Conservation (phyloP, 805 yeast genomes). For the Yarrowia divulgata region DNA sequence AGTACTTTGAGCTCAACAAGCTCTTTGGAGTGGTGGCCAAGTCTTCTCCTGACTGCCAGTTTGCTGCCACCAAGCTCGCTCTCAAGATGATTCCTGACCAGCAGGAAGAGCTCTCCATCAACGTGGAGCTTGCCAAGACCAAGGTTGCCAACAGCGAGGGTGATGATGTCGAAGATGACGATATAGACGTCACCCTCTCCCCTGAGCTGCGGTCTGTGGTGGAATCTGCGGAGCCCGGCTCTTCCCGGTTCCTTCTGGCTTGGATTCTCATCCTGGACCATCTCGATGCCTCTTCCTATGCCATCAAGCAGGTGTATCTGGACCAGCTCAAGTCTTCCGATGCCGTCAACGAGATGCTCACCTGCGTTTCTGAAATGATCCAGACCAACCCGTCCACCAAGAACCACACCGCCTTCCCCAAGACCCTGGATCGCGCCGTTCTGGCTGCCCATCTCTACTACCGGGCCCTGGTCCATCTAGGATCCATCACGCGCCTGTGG, state of each 20-base stretch:
- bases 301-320: constrained; percentile 36
- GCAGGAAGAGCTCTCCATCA: constrained; percentile 47
- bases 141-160: constrained; percentile 43
- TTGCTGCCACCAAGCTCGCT: constrained; percentile 43
- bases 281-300: constrained; percentile 29
- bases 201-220: constrained; percentile 37
- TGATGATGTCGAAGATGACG: constrained; percentile 45
- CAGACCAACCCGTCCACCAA: constrained; percentile 4
- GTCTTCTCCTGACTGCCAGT: constrained; percentile 38
- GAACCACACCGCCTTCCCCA: constrained; percentile 56
- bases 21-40: constrained; percentile 25
- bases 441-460: constrained; percentile 66
- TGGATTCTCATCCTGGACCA: constrained; percentile 35
- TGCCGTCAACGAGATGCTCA: constrained; percentile 23
- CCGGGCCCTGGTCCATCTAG: constrained; percentile 62
- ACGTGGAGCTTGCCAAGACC: constrained; percentile 55
- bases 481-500: constrained; percentile 41
- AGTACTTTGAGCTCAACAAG: constrained; percentile 22
- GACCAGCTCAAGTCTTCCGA: constrained; percentile 33
- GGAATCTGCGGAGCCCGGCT: constrained; percentile 26
- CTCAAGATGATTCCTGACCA: constrained; percentile 41
- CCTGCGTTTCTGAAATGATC: constrained; percentile 24
- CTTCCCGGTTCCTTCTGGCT: constrained; percentile 28
- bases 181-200: constrained; percentile 38
- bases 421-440: constrained; percentile 48